Evolutionary conservation across 2,329 filamentous ascomycete genomes (phyloP).

Genomic region (Cladosporium cucumerinum): DNA sequence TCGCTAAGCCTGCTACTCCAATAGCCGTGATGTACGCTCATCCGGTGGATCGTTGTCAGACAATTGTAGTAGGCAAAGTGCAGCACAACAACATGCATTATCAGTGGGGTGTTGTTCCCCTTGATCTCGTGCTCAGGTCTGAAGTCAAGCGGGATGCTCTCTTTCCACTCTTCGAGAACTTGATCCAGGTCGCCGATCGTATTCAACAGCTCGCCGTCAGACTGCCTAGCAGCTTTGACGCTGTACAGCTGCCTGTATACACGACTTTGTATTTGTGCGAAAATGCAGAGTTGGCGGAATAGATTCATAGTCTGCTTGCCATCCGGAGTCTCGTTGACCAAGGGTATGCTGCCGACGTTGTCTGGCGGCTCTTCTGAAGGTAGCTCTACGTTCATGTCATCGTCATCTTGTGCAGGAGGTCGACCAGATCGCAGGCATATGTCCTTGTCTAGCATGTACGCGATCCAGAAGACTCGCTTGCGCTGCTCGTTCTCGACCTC

Average conservation of each 20-base stretch:
- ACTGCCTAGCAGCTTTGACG: constrained; percentile 85
- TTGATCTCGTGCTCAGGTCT: constrained; percentile 97
- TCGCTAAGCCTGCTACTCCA: constrained; percentile 95
- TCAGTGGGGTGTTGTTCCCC: constrained; percentile 85
- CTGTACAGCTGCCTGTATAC: constrained; percentile 94
- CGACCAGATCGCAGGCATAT: constrained; percentile 70
- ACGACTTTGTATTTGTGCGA: constrained; percentile 85
- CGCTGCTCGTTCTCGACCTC: constrained; percentile 91
- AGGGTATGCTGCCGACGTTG: constrained; percentile 89
- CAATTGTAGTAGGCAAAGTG: constrained; percentile 99
- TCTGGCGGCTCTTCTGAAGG: constrained; percentile 87
- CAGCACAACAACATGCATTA: constrained; percentile 87
- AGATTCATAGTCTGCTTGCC: constrained; percentile 92
- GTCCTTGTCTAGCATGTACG: constrained; percentile 70
- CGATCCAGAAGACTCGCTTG: constrained; percentile 74
- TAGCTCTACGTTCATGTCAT: constrained; percentile 92
- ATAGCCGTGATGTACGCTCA: constrained; percentile 97
- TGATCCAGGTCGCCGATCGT: constrained; percentile 91
- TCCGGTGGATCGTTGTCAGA: constrained; percentile 93
- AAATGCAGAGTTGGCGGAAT: constrained; percentile 88
- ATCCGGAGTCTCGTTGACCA: constrained; percentile 57
- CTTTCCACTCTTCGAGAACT: constrained; percentile 88
- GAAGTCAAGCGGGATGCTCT: constrained; percentile 90
- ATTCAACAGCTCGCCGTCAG: constrained; percentile 87
- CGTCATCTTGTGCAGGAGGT: constrained; percentile 69